These are phyloP conservation scores for Podospora bellae-mahoneyi DNA, from an alignment of 495 filamentous ascomycete genomes.

Conservation along the genomic window DNA sequence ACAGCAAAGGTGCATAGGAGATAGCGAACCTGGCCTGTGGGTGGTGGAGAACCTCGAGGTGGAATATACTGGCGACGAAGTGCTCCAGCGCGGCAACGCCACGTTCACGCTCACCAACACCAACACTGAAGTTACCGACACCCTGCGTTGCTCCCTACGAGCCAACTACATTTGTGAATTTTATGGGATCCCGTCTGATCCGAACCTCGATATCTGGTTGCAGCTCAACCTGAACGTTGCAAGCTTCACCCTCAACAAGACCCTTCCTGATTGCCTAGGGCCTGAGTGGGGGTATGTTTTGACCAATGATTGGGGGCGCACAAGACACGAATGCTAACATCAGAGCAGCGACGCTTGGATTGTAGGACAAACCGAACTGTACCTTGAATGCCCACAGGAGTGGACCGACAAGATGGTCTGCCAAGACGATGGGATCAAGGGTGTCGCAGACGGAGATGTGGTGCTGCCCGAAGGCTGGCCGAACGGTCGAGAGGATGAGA, in stretches of 20 bases:
- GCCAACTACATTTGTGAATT: constrained; percentile 21
- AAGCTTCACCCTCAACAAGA: constrained; percentile 9
- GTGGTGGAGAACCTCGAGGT: constrained; percentile 9
- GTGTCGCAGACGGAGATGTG: background rate
- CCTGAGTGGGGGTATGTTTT: background rate
- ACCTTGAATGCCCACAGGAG: constrained; percentile 6
- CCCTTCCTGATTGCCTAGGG: background rate
- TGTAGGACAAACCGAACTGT: constrained; percentile 4
- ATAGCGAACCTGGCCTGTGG: constrained; percentile 4
- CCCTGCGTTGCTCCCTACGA: constrained; percentile 5
- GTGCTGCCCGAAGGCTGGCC: background rate
- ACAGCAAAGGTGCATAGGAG: background rate
- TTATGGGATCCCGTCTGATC: constrained; percentile 9
- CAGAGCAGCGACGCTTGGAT: constrained; percentile 6
- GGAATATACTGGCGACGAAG: constrained; percentile 8
- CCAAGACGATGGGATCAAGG: constrained; percentile 5
- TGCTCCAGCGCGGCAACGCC: constrained; percentile 9
- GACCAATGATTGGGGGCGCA: background rate
- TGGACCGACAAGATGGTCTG: background rate
- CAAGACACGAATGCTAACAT: background rate
- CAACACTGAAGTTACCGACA: constrained; percentile 3
- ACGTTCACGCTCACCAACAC: constrained; percentile 14
- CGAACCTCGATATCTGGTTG: constrained; percentile 13
- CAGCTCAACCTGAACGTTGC: constrained; percentile 17
- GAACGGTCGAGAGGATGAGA: background rate